A percentile compares a stretch with the other conserved stretches of the same genome.
Evolutionary conservation across 768 basidiomycete species (phyloP).

Genomic region (Chalciporus piperatus): DNA sequence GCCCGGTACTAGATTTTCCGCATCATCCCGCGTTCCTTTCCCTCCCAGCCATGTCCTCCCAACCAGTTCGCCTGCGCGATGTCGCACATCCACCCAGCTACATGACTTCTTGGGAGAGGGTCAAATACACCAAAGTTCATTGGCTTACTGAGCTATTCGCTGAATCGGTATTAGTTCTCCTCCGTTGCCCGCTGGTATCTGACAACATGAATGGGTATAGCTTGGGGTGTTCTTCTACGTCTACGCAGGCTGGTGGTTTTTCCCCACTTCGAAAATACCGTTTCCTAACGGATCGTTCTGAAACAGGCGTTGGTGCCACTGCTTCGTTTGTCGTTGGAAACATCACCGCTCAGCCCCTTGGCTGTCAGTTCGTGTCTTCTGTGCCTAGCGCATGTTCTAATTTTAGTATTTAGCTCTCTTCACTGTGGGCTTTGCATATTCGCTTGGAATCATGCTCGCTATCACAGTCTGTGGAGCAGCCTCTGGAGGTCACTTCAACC

Average conservation of each 20-base stretch:
- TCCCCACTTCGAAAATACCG: background rate
- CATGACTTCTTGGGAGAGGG: slow-evolving; percentile 50
- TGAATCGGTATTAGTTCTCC: slow-evolving; percentile 45
- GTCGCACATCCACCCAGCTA: slow-evolving; percentile 37
- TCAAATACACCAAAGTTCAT: slow-evolving; percentile 45
- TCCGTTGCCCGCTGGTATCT: background rate
- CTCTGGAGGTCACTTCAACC: slow-evolving; percentile 67
- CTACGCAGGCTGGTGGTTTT: slow-evolving; percentile 41
- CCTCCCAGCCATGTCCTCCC: slow-evolving; percentile 20
- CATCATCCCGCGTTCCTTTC: background rate
- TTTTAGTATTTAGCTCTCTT: slow-evolving; percentile 41
- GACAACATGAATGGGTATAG: slow-evolving; percentile 28
- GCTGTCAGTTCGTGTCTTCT: slow-evolving; percentile 41
- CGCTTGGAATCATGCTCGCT: slow-evolving; percentile 59
- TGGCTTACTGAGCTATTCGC: slow-evolving; percentile 59
- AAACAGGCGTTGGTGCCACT: slow-evolving; percentile 52
- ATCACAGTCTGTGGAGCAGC: slow-evolving; percentile 48
- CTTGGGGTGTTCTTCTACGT: slow-evolving; percentile 62
- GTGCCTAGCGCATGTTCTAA: background rate
- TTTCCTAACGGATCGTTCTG: background rate
- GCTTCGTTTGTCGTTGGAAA: slow-evolving; percentile 49
- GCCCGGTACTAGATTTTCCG: background rate
- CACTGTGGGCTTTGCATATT: slow-evolving; percentile 58
- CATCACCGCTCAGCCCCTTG: slow-evolving; percentile 40
- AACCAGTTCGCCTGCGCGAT: slow-evolving; percentile 41